Conservation (phyloP, 805 yeast genomes). For the Grigorovia yakushimaensis region DNA sequence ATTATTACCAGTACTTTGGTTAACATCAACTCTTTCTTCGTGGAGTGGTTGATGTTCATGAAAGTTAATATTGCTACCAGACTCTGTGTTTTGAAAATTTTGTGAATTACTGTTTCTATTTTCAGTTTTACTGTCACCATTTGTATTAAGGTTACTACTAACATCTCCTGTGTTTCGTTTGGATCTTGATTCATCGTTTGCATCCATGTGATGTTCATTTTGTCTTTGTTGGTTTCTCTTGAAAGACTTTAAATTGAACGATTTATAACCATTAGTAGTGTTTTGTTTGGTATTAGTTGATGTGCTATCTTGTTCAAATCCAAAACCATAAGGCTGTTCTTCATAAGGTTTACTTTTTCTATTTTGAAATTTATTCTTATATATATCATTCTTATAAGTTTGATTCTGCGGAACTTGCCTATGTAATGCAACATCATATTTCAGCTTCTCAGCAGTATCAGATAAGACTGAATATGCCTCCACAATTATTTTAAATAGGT, state of each 20-base stretch:
- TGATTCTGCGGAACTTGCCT: conserved; percentile 8
- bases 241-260: conserved; percentile 23
- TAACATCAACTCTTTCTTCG: too few relatives aligned
- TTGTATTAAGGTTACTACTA: not conserved
- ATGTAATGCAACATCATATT: conserved; percentile 20
- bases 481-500: conserved; percentile 23
- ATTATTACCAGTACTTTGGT: not conserved
- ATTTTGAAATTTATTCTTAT: not conserved
- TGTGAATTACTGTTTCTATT: not conserved
- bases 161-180: not conserved
- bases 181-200: not conserved
- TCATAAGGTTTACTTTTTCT: conserved; percentile 24
- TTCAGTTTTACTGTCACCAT: not conserved
- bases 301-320: conserved; percentile 6
- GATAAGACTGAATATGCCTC: conserved; percentile 26
- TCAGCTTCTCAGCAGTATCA: conserved; percentile 13
- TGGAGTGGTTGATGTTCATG: not conserved
- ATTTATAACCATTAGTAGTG: conserved; percentile 10
- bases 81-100: not conserved
- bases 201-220: not conserved
- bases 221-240: conserved; percentile 4
- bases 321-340: conserved; percentile 29
- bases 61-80: not conserved
- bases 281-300: not conserved
- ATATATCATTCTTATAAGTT: conserved; percentile 1